These are phyloP conservation scores for Cocos nucifera DNA, from an alignment of 176 grass and related monocot species.

Conservation along the genomic window DNA sequence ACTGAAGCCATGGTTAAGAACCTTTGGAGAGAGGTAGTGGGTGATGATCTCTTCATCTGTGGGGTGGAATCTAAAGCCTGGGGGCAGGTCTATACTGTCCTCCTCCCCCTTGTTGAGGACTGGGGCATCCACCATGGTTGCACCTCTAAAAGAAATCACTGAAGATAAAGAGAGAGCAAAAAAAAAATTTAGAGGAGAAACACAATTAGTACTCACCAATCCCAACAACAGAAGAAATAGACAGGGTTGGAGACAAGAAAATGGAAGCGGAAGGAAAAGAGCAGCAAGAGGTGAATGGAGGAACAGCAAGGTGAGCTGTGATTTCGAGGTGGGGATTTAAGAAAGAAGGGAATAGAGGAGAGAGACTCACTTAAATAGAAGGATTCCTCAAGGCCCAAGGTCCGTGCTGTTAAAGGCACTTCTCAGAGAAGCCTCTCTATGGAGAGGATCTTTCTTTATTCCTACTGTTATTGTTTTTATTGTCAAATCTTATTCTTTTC, in stretches of 20 bases:
- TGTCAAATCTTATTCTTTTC: not conserved
- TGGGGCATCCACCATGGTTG: too few species aligned
- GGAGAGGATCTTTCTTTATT: not conserved
- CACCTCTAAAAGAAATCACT: too few species aligned
- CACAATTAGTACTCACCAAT: too few species aligned
- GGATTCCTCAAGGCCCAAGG: not conserved
- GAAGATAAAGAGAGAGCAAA: too few species aligned
- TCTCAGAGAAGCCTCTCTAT: not conserved
- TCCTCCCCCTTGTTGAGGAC: constrained; percentile 34
- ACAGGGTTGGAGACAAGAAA: too few species aligned
- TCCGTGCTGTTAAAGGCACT: constrained; percentile 11
- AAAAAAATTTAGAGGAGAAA: too few species aligned
- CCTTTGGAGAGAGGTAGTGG: constrained; percentile 74
- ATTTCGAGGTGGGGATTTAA: constrained; percentile 17
- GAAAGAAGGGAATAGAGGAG: constrained; percentile 8
- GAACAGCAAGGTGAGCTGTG: not conserved
- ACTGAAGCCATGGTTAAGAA: constrained; percentile 34
- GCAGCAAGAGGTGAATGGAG: not conserved
- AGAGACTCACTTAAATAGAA: constrained; percentile 4
- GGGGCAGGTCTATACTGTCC: constrained; percentile 56
- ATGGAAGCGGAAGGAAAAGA: not conserved
- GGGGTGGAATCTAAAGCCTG: constrained; percentile 94
- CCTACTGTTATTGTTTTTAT: not conserved
- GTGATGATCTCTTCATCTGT: constrained; percentile 91
- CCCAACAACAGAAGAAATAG: too few species aligned